These are phyloP conservation scores for Nemophila menziesii DNA, from an alignment of 257 asterid genomes.

Conservation along the genomic window DNA sequence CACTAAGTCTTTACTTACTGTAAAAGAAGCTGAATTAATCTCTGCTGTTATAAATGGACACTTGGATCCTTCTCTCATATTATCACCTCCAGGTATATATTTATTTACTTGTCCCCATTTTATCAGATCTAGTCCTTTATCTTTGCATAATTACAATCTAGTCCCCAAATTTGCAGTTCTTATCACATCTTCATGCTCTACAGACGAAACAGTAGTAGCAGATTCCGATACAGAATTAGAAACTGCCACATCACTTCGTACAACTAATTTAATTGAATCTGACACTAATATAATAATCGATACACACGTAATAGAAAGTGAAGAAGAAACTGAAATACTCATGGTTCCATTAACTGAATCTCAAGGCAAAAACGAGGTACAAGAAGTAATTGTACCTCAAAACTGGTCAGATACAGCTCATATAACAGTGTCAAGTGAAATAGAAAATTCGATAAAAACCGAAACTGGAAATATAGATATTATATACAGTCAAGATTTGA, in stretches of 20 bases:
- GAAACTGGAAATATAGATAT: slow-evolving; percentile 53
- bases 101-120: background rate
- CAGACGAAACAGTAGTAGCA: slow-evolving; percentile 92
- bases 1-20: slow-evolving; percentile 35
- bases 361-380: slow-evolving; percentile 22
- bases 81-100: slow-evolving; percentile 52
- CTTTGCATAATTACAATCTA: background rate
- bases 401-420: slow-evolving; percentile 12
- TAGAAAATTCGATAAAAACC: slow-evolving; percentile 25
- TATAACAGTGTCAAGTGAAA: slow-evolving; percentile 14
- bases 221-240: slow-evolving; percentile 85
- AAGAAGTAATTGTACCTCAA: slow-evolving; percentile 12
- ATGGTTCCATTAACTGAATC: slow-evolving; percentile 27
- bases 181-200: slow-evolving; percentile 88
- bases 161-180: slow-evolving; percentile 36
- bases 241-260: slow-evolving; percentile 44
- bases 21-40: slow-evolving; percentile 63
- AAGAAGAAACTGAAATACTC: slow-evolving; percentile 19
- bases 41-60: slow-evolving; percentile 65
- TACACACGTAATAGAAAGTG: slow-evolving; percentile 16
- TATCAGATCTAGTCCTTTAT: background rate
- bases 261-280: slow-evolving; percentile 29
- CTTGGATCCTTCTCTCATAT: slow-evolving; percentile 52
- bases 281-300: slow-evolving; percentile 23
- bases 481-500: slow-evolving; percentile 68